Conservation (phyloP, 2,329 filamentous ascomycete genomes). For the Gliomastix tumulicola region DNA sequence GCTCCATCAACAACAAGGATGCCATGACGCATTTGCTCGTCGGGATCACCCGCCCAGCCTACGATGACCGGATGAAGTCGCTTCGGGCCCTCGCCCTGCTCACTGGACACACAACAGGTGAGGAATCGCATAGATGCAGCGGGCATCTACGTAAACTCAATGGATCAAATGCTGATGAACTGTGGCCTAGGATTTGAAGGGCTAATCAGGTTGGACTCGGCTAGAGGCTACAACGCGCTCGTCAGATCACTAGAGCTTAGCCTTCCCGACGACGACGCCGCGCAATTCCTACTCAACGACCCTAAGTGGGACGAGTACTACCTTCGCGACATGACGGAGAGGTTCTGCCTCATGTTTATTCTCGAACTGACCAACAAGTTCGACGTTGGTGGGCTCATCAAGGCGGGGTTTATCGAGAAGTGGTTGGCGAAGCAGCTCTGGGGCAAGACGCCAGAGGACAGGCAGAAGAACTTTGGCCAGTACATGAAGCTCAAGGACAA, state of each 20-base stretch:
- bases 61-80: constrained; percentile 50
- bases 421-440: constrained; percentile 72
- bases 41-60: constrained; percentile 51
- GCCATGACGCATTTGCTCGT: constrained; percentile 44
- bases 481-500: constrained; percentile 45
- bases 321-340: constrained; percentile 54
- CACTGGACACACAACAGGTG: constrained; percentile 30
- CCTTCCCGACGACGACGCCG: constrained; percentile 40
- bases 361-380: constrained; percentile 53
- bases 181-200: too few species aligned
- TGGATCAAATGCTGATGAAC: too few species aligned
- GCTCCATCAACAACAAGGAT: constrained; percentile 50
- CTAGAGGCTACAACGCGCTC: constrained; percentile 49
- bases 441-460: constrained; percentile 47
- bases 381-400: constrained; percentile 48
- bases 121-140: too few species aligned
- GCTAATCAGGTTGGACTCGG: too few species aligned
- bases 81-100: constrained; percentile 50
- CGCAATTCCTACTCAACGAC: constrained; percentile 45
- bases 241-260: constrained; percentile 54
- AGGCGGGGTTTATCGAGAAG: constrained; percentile 60
- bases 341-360: constrained; percentile 51
- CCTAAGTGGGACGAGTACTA: constrained; percentile 56
- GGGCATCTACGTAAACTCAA: background rate
- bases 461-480: constrained; percentile 43